A percentile compares a stretch with the other conserved stretches of the same genome.
Conservation (phyloP, 169 alveolate genomes). For the Besnoitia besnoiti region DNA sequence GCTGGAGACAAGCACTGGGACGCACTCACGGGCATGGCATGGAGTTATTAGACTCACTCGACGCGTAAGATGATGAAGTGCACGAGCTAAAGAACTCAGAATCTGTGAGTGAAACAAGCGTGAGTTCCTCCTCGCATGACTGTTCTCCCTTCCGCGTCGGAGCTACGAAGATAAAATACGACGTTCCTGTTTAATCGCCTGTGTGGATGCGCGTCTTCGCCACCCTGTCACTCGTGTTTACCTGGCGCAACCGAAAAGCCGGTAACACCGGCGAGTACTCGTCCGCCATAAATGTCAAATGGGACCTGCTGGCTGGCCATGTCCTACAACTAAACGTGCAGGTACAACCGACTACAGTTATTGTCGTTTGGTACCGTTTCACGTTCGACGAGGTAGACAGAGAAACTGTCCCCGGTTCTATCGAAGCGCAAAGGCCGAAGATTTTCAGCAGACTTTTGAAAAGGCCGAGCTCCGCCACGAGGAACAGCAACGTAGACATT, state of each 20-base stretch:
- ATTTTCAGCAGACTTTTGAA: background rate
- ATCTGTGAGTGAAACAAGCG: conserved; percentile 14
- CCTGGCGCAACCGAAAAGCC: background rate
- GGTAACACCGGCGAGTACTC: background rate
- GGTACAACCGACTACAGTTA: background rate
- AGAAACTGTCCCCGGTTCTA: background rate
- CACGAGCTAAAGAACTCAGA: conserved; percentile 8
- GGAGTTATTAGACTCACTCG: background rate
- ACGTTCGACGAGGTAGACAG: background rate
- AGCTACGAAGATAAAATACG: conserved; percentile 27
- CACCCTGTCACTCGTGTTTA: background rate
- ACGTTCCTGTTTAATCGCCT: background rate
- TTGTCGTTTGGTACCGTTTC: background rate
- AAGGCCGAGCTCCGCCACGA: background rate
- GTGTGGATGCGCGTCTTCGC: background rate
- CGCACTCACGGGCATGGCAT: background rate
- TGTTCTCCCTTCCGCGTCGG: conserved; percentile 1
- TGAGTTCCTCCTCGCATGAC: background rate
- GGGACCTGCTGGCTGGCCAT: background rate
- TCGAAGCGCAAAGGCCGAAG: background rate
- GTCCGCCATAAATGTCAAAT: background rate
- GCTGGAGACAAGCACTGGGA: conserved; percentile 67
- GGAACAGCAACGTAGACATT: background rate
- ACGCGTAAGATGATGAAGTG: conserved; percentile 23
- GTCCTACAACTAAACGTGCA: background rate